These are phyloP conservation scores for Fragilaria radians DNA, from an alignment of 108 stramenopile genomes.

Conservation along the genomic window DNA sequence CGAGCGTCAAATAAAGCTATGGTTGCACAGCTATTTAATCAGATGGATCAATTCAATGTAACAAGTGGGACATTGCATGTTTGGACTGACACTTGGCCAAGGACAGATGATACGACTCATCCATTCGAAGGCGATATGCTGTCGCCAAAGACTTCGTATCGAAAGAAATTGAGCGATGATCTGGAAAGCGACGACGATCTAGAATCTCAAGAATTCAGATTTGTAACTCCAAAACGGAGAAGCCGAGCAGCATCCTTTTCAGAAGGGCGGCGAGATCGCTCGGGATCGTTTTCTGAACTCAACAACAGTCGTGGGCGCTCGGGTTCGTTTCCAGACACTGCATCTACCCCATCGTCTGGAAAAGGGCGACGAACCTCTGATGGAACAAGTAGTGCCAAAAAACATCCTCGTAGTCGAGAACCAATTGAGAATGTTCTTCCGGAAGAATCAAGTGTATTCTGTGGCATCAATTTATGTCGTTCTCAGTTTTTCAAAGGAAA, in stretches of 20 bases:
- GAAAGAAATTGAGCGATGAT: background rate
- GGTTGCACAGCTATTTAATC: background rate
- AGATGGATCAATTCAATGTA: background rate
- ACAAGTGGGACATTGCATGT: conserved; percentile 13
- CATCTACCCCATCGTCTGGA: background rate
- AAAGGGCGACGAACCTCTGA: background rate
- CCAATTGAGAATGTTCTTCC: too few species aligned
- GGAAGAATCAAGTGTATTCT: background rate
- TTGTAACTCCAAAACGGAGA: conserved; percentile 6
- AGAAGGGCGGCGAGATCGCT: background rate
- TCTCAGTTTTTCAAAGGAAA: conserved; percentile 2
- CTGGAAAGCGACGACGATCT: background rate
- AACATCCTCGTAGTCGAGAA: conserved; percentile 8
- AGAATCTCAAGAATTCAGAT: background rate
- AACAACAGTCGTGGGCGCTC: conserved; percentile 10
- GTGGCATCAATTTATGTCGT: background rate
- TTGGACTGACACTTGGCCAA: conserved; percentile 27
- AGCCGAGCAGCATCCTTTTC: background rate
- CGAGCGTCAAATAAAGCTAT: background rate
- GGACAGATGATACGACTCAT: background rate
- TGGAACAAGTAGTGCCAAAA: background rate
- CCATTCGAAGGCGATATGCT: background rate
- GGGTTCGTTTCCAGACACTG: background rate
- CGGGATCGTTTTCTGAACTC: background rate
- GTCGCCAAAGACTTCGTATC: background rate